Evolutionary conservation across 306 rosid species (phyloP).

Genomic region (Leucaena leucocephala): DNA sequence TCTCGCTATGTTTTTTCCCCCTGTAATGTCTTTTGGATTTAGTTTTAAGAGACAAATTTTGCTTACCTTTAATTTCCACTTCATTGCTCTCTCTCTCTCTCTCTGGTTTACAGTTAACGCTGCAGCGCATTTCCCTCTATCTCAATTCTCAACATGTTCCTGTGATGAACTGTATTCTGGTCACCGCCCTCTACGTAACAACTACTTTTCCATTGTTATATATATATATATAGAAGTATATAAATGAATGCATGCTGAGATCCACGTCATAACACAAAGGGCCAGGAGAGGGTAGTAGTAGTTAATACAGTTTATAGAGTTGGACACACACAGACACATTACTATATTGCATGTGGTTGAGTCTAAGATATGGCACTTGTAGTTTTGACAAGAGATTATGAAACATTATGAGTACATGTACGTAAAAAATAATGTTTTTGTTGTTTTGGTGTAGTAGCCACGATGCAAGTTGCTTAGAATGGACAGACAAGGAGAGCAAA

Average conservation of each 20-base stretch:
- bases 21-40: conserved; percentile 30
- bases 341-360: background rate
- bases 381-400: background rate
- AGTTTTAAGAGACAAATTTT: conserved; percentile 48
- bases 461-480: conserved; percentile 63
- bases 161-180: conserved; percentile 22
- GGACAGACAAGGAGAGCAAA: conserved; percentile 67
- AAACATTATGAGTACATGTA: background rate
- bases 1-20: background rate
- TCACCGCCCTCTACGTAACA: background rate
- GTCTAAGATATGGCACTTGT: background rate
- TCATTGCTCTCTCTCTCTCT: conserved; percentile 33
- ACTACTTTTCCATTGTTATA: background rate
- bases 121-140: conserved; percentile 34
- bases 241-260: conserved; percentile 37
- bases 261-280: conserved; percentile 33
- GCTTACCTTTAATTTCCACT: conserved; percentile 47
- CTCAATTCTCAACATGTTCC: conserved; percentile 20
- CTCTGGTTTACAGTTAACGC: conserved; percentile 34
- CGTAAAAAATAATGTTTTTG: background rate
- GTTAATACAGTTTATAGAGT: conserved; percentile 29
- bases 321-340: background rate
- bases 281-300: background rate
- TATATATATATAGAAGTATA: conserved; percentile 17
- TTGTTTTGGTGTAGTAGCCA: background rate